phyloP scores from a whole-genome alignment of 1,139 yeast species.

The Yamadazyma dushanensis region DNA sequence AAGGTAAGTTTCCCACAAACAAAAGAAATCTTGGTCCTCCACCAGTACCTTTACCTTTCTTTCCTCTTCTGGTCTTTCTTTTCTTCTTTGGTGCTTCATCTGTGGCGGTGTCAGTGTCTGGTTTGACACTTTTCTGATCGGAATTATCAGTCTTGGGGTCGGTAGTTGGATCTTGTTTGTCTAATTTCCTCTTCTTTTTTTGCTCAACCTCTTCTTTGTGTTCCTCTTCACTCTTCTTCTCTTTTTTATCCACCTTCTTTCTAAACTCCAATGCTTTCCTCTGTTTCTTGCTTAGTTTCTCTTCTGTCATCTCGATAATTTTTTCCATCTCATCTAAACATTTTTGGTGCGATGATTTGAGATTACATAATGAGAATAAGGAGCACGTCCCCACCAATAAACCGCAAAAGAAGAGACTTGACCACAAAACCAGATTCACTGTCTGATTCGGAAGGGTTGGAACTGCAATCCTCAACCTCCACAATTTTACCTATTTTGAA shows the following conservation, averaged over 20 bases:
- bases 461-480: background rate
- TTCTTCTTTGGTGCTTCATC: conserved; percentile 53
- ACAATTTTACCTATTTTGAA: background rate
- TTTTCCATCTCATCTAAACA: background rate
- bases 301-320: conserved; percentile 24
- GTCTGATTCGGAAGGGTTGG: background rate
- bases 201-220: conserved; percentile 20
- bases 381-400: conserved; percentile 10
- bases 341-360: conserved; percentile 8
- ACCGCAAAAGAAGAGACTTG: conserved; percentile 12
- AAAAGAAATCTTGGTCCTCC: conserved; percentile 73
- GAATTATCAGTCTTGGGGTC: conserved; percentile 34
- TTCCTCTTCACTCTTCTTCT: conserved; percentile 34
- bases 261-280: conserved; percentile 74
- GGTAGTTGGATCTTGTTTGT: conserved; percentile 16
- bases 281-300: conserved; percentile 68
- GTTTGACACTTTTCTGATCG: conserved; percentile 13
- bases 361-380: conserved; percentile 5
- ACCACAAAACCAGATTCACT: conserved; percentile 5
- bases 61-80: conserved; percentile 76
- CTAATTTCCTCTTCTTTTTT: conserved; percentile 19
- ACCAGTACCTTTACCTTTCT: conserved; percentile 59
- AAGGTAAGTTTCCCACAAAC: conserved; percentile 93
- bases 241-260: conserved; percentile 26
- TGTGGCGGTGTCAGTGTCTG: conserved; percentile 13